Conservation (phyloP, 1,284 basidiomycete genomes). For the Mycosarcoma maydis region DNA sequence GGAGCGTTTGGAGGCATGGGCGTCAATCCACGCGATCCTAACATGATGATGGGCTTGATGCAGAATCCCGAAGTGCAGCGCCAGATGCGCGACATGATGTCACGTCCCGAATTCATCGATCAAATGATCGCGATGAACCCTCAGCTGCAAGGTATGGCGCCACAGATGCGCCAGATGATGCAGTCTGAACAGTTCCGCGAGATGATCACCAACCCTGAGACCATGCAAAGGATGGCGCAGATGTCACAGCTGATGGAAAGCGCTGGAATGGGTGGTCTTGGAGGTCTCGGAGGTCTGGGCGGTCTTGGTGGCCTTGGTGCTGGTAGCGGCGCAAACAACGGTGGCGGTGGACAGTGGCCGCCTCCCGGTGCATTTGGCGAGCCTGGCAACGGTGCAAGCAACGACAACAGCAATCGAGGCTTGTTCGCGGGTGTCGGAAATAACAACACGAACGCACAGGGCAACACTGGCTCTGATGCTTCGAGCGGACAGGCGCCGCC, state of each 20-base stretch:
- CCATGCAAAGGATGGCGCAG: slow-evolving; percentile 61
- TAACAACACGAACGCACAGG: slow-evolving; percentile 16
- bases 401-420: slow-evolving; percentile 16
- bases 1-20: slow-evolving; percentile 58
- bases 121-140: slow-evolving; percentile 64
- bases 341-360: slow-evolving; percentile 41
- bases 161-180: slow-evolving; percentile 62
- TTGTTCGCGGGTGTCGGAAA: slow-evolving; percentile 5
- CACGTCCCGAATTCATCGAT: slow-evolving; percentile 62
- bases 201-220: slow-evolving; percentile 62
- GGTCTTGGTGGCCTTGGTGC: slow-evolving; percentile 33
- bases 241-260: slow-evolving; percentile 57
- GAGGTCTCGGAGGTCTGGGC: slow-evolving; percentile 35
- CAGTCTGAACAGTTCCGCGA: slow-evolving; percentile 61
- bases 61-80: slow-evolving; percentile 60
- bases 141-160: slow-evolving; percentile 58
- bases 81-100: slow-evolving; percentile 63
- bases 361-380: slow-evolving; percentile 54
- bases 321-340: slow-evolving; percentile 14
- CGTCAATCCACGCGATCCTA: slow-evolving; percentile 64
- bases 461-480: slow-evolving; percentile 8
- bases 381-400: slow-evolving; percentile 1
- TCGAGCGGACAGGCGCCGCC: slow-evolving; percentile 15
- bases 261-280: slow-evolving; percentile 24
- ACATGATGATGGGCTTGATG: slow-evolving; percentile 63